Conservation (phyloP, 352 stramenopile genomes). For the Phytophthora pinifolia region DNA sequence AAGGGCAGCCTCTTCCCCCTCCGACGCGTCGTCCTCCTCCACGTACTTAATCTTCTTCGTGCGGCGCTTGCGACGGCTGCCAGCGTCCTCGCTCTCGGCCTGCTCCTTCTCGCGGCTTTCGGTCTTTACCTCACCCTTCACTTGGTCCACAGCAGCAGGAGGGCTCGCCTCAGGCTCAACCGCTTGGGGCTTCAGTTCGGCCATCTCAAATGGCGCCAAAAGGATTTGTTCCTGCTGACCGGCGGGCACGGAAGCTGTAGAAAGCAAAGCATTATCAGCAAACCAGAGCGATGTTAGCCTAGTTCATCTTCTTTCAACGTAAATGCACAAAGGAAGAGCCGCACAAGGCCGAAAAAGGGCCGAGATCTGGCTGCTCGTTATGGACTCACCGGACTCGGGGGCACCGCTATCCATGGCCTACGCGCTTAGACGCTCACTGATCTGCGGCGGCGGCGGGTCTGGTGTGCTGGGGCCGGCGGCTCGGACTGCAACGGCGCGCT, state of each 20-base stretch:
- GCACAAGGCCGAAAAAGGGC: constrained; percentile 2
- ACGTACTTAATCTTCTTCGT: constrained; percentile 78
- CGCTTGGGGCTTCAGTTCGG: background rate
- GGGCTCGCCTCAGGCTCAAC: constrained; percentile 14
- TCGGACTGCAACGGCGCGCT: constrained; percentile 1
- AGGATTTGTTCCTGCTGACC: constrained; percentile 4
- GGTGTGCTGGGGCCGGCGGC: background rate
- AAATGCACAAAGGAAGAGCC: constrained; percentile 1
- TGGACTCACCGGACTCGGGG: constrained; percentile 14
- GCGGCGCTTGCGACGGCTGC: constrained; percentile 42
- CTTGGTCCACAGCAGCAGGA: background rate
- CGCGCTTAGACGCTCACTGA: background rate
- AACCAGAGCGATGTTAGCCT: background rate
- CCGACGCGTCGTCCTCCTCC: constrained; percentile 67
- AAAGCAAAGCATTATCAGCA: background rate
- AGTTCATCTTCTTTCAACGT: background rate
- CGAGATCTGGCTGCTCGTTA: background rate
- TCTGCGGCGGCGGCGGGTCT: background rate
- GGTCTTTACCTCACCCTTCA: constrained; percentile 3
- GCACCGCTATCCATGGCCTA: constrained; percentile 18
- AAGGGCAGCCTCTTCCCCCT: constrained; percentile 55
- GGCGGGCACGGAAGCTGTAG: constrained; percentile 1
- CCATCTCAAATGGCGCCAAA: background rate
- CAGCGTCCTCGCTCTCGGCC: constrained; percentile 16
- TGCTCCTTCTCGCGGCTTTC: constrained; percentile 1